These are phyloP conservation scores for Pestalotiopsis sp. DNA, from an alignment of 2,329 filamentous ascomycete genomes.

Conservation along the genomic window DNA sequence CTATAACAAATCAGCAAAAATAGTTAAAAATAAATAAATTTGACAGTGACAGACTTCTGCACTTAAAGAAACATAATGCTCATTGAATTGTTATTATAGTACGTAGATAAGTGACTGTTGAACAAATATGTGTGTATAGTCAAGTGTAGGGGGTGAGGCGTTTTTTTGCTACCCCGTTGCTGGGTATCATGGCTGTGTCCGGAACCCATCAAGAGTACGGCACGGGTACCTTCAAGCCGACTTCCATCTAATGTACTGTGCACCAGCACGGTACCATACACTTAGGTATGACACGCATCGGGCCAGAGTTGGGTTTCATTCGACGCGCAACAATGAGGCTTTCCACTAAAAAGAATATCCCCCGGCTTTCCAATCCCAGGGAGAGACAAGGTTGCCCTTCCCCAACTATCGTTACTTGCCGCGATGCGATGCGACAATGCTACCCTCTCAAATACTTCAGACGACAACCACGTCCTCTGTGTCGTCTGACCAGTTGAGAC, in stretches of 20 bases:
- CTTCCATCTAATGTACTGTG: neutral
- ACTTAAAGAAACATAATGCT: too few species aligned
- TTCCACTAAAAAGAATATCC: neutral
- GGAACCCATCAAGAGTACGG: neutral
- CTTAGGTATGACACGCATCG: too few species aligned
- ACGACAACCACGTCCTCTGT: neutral
- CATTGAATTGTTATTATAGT: too few species aligned
- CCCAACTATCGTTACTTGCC: neutral
- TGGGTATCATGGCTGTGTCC: neutral
- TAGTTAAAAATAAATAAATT: too few species aligned
- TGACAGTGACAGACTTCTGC: too few species aligned
- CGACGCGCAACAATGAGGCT: neutral
- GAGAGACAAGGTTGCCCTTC: neutral
- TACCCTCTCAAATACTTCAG: neutral
- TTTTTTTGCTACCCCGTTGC: too few species aligned
- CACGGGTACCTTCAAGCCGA: neutral
- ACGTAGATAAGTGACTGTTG: too few species aligned
- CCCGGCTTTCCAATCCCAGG: neutral
- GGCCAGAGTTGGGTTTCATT: neutral
- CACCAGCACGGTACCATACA: neutral
- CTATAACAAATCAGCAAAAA: too few species aligned
- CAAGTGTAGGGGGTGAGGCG: too few species aligned
- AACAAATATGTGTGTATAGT: too few species aligned
- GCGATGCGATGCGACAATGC: neutral
- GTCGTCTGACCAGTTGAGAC: neutral